Conservation (phyloP, 805 yeast species). For the Kurtzmaniella fragi region DNA sequence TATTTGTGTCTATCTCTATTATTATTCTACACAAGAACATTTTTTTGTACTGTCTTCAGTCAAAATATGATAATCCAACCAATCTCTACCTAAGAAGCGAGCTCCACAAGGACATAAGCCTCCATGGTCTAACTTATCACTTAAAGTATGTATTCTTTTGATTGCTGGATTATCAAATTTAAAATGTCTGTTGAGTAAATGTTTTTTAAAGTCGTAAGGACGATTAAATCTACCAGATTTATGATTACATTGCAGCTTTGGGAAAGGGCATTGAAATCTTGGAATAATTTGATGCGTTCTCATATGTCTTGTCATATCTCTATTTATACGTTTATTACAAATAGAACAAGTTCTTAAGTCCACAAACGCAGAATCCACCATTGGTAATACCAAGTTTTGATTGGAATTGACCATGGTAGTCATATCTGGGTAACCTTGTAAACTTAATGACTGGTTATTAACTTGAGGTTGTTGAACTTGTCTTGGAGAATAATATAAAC, state of each 20-base stretch:
- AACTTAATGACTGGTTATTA: constrained; percentile 1
- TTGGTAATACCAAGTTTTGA: constrained; percentile 24
- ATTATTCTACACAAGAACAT: constrained; percentile 15
- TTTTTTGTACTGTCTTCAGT: constrained; percentile 13
- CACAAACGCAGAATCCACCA: constrained; percentile 35
- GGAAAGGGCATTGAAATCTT: constrained; percentile 55
- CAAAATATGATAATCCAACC: constrained; percentile 34
- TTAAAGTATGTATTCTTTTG: constrained; percentile 43
- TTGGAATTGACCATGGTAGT: constrained; percentile 36
- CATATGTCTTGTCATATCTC: constrained; percentile 61
- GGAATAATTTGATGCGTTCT: constrained; percentile 56
- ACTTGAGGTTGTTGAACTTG: background rate
- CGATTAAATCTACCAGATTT: constrained; percentile 60
- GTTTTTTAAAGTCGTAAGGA: constrained; percentile 66
- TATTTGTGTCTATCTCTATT: background rate
- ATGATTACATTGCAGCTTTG: constrained; percentile 50
- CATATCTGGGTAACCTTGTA: constrained; percentile 30
- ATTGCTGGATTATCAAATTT: constrained; percentile 44
- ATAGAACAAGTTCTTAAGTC: constrained; percentile 41
- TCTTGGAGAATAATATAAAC: background rate
- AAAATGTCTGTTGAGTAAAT: constrained; percentile 57
- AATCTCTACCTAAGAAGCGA: constrained; percentile 26
- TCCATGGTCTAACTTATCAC: constrained; percentile 44
- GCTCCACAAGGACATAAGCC: constrained; percentile 48
- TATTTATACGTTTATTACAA: constrained; percentile 49